Conservation (phyloP, 129 eudicot species). For the Arctium minus region DNA sequence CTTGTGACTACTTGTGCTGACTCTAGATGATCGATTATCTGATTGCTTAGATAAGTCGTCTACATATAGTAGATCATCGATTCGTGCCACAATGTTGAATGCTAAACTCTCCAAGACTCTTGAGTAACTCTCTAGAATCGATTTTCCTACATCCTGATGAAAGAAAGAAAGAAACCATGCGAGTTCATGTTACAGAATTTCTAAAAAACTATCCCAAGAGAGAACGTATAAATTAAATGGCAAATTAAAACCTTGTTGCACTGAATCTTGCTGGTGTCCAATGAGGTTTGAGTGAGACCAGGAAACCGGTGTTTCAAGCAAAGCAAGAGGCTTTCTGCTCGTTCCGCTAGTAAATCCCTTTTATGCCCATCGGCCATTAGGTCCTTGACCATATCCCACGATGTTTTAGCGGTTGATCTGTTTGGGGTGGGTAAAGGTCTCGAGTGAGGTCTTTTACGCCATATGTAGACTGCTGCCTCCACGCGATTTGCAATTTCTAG, state of each 20-base stretch:
- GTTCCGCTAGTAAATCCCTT: slow-evolving; percentile 80
- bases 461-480: slow-evolving; percentile 88
- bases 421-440: slow-evolving; percentile 39
- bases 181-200: neutral
- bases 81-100: slow-evolving; percentile 73
- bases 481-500: slow-evolving; percentile 90
- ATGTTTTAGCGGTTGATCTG: slow-evolving; percentile 64
- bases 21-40: slow-evolving; percentile 45
- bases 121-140: slow-evolving; percentile 86
- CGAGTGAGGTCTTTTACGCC: slow-evolving; percentile 69
- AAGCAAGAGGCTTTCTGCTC: slow-evolving; percentile 87
- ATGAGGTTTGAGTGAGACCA: slow-evolving; percentile 78
- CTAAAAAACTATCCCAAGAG: no score
- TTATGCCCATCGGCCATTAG: slow-evolving; percentile 74
- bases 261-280: slow-evolving; percentile 90
- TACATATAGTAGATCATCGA: slow-evolving; percentile 84
- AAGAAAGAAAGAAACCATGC: neutral
- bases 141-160: slow-evolving; percentile 84
- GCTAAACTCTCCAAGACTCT: slow-evolving; percentile 94
- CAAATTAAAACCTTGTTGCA: slow-evolving; percentile 65
- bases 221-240: neutral
- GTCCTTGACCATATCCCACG: slow-evolving; percentile 92
- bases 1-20: slow-evolving; percentile 57
- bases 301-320: slow-evolving; percentile 91
- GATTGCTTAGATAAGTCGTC: slow-evolving; percentile 75